Conservation (phyloP, 78 protist genomes). For the Dictyostelium firmibasis region DNA sequence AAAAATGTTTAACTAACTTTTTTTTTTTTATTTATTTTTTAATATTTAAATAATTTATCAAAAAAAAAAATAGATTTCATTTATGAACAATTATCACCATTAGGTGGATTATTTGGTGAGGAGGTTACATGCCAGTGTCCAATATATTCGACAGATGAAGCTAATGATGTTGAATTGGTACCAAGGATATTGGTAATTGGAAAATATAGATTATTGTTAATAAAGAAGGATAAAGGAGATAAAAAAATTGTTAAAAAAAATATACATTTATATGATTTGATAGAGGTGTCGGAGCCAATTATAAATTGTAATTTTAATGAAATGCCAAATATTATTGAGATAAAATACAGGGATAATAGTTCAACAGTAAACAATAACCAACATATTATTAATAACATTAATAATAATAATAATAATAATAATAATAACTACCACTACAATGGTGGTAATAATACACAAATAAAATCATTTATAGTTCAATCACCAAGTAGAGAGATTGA, state of each 20-base stretch:
- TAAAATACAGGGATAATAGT: conserved; percentile 34
- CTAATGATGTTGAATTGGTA: not conserved
- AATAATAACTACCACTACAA: not conserved
- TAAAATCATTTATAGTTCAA: conserved; percentile 17
- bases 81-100: conserved; percentile 47
- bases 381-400: no score
- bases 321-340: conserved; percentile 1
- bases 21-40: not conserved
- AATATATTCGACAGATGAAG: conserved; percentile 13
- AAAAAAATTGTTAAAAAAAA: conserved; percentile 1
- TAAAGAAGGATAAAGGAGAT: conserved; percentile 23
- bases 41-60: not conserved
- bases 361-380: not conserved
- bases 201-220: conserved; percentile 33
- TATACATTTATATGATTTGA: conserved; percentile 47
- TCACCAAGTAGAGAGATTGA: conserved; percentile 45
- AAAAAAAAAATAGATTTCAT: not conserved
- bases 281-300: conserved; percentile 47
- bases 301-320: not conserved
- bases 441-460: not conserved
- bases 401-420: not conserved
- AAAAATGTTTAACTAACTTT: not conserved
- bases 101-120: conserved; percentile 76
- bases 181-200: conserved; percentile 60
- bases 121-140: conserved; percentile 66